These are phyloP conservation scores for Graphiopsis chlorocephala DNA, from an alignment of 2,329 filamentous ascomycete genomes.

Conservation along the genomic window DNA sequence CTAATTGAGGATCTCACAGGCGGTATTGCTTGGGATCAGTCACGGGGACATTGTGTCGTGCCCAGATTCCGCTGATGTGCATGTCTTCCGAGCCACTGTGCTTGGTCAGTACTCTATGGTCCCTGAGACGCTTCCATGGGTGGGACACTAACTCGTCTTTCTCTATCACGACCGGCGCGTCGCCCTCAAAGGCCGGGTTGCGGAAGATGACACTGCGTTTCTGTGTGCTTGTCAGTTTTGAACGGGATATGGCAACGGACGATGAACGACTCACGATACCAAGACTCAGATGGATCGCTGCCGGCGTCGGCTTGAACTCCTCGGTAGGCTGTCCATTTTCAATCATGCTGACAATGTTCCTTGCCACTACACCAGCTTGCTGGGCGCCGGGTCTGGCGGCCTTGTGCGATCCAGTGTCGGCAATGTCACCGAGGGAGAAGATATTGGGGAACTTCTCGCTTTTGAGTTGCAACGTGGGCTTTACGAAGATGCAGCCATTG, in stretches of 20 bases:
- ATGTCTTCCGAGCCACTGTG: slow-evolving; percentile 1
- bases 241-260: too few species aligned
- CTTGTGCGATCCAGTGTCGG: slow-evolving; percentile 53
- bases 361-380: slow-evolving; percentile 53
- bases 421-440: slow-evolving; percentile 64
- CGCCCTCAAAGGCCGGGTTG: background rate
- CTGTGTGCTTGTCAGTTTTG: background rate
- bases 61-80: background rate
- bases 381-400: slow-evolving; percentile 52
- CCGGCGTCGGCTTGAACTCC: background rate
- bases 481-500: slow-evolving; percentile 42
- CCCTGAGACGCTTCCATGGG: background rate
- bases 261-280: background rate
- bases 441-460: slow-evolving; percentile 51
- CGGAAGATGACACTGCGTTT: background rate
- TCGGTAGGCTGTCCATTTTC: slow-evolving; percentile 20
- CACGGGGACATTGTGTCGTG: background rate
- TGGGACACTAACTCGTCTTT: background rate
- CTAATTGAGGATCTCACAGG: background rate
- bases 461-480: slow-evolving; percentile 56
- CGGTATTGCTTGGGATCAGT: background rate
- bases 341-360: slow-evolving; percentile 54
- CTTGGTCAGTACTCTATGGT: background rate
- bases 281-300: slow-evolving; percentile 1
- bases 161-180: background rate